Evolutionary conservation across 2,329 filamentous ascomycete genomes (phyloP), one percentile per base, ranked within the genome.

Genomic region (Sclerotinia nivalis): DNA sequence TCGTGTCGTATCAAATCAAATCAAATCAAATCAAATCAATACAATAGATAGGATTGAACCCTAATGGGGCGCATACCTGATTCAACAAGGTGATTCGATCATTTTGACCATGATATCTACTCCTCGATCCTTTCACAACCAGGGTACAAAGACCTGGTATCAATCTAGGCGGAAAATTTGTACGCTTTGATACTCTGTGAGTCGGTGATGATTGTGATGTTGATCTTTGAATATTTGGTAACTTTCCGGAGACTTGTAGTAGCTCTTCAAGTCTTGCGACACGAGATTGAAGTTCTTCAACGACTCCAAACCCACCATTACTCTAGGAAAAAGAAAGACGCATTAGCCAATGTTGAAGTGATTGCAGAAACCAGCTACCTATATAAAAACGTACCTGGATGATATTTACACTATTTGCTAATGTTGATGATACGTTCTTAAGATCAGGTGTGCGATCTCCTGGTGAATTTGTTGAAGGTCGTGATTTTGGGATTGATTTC

Each of bases 31-130:
- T 43, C 12, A 13, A 43, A 43, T 43, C 15, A 6, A 43, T 12
- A 25, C 12, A 4, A 55, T 22, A 40, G 6, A 10, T 22, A 40
- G 34, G 22, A 49, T 18, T 28, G 15, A 37, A 52, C 20, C 9
- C 2, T 20, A 10, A 37, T 25, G n/a, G 15, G 6, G 25, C n/a
- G 45, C 58, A n/a, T 43, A 28, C 67, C 37, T 69, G 67, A 37
- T 52, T 47, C 3, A 65, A 62, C 22, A 69, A 52, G 20, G 67
- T 69, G 37, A 69, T 52, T 28, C 67, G 47, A 69, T 69, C 67
- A 65, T 69, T 65, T n/a, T 62, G 59, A 25, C 67, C 67, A 65
- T 69, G 67, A 65, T 69, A 69, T 69, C 67, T 50, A 50, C 58
- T 64, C n/a, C 59, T 37, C 5, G 37, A 64, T 10, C 59, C 67